Percentiles rank a stretch among this genome's conserved stretches.
phyloP scores from a whole-genome alignment of 1,284 basidiomycete species.

The Coniferiporia sulphurascens region DNA sequence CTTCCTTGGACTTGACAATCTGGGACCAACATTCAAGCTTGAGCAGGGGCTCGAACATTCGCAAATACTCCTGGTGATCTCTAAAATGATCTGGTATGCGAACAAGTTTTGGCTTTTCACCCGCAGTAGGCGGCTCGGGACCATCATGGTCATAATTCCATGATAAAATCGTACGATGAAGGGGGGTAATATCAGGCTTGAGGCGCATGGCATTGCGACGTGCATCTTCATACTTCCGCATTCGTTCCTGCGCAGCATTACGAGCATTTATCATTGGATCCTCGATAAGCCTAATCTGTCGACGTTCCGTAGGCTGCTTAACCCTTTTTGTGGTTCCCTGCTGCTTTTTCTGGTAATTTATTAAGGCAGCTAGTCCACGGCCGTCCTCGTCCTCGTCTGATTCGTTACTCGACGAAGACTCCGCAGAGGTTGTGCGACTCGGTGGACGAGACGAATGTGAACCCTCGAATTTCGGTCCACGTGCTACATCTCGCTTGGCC shows the following conservation, averaged over 20 bases:
- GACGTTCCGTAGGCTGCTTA: slow-evolving; percentile 52
- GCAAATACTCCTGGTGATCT: slow-evolving; percentile 66
- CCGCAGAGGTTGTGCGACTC: slow-evolving; percentile 9
- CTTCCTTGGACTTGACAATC: slow-evolving; percentile 72
- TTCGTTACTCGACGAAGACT: slow-evolving; percentile 37
- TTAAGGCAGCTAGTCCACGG: slow-evolving; percentile 18
- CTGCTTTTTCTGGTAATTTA: neutral
- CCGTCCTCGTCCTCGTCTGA: slow-evolving; percentile 46
- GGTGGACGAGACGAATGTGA: neutral
- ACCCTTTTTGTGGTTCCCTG: slow-evolving; percentile 32
- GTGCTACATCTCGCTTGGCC: neutral
- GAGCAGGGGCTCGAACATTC: slow-evolving; percentile 83
- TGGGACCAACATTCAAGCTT: slow-evolving; percentile 93
- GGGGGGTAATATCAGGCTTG: slow-evolving; percentile 75
- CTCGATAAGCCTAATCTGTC: slow-evolving; percentile 70
- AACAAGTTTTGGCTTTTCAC: slow-evolving; percentile 30
- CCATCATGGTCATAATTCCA: slow-evolving; percentile 82
- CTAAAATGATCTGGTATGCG: slow-evolving; percentile 65
- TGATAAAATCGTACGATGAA: slow-evolving; percentile 79
- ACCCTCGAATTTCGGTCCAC: slow-evolving; percentile 11
- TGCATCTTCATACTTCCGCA: slow-evolving; percentile 55
- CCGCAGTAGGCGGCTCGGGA: slow-evolving; percentile 49
- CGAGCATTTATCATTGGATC: slow-evolving; percentile 37
- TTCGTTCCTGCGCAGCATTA: slow-evolving; percentile 43
- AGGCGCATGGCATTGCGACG: slow-evolving; percentile 66